Base-by-base conservation (phyloP, 2,329 filamentous ascomycete species). In the Chlorencoelia australis region DNA sequence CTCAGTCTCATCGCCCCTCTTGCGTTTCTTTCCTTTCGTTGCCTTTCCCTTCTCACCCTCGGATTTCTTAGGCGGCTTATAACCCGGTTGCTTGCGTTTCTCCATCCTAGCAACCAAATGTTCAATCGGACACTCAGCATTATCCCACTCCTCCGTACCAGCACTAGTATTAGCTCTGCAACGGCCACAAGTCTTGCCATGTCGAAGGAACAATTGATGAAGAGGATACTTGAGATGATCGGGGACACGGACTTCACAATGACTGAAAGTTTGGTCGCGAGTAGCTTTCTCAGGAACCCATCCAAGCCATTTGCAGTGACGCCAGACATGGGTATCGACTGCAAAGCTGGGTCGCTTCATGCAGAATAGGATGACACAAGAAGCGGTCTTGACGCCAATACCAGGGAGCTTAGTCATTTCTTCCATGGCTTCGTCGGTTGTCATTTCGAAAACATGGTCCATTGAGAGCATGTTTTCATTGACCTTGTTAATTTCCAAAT, bases 91-190 rank as follows among this genome's bases (percentile, higher is more conserved):
- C 27, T 73, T 73, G 47, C 68, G 68, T 40, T 61, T 66, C 6
- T 71, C 74, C n/a, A 63, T 68, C 35, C 73, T 60, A 37, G 59
- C 69, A 4, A 79, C 71, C 22, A 79, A 54, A 51, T 79, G 71
- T 34, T 80, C 76, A 51, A 81, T 77, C 7, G 70, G 67, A 59
- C 76, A 82, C 0, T 70, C 70, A 11, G 42, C 35, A 7, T 74
- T 61, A 3, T 75, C 65, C 78, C 81, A 85, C 0, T 69, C 71
- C 17, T 68, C 67, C 33, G 70, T 79, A 1, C 68, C 68, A 44
- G 71, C 63, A 0, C 71, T 69, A 0, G 79, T 84, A 13, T 33
- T 43, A 3, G 59, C 57, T 38, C 58, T 60, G 48, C 70, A 73
- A 29, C 64, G 59, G 20, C 54, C 55, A 39, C 71, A 74, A 1